Evolutionary conservation across 805 yeast genomes (phyloP), one percentile per base, ranked within the genome.

Genomic region (Alloascoidea africana): DNA sequence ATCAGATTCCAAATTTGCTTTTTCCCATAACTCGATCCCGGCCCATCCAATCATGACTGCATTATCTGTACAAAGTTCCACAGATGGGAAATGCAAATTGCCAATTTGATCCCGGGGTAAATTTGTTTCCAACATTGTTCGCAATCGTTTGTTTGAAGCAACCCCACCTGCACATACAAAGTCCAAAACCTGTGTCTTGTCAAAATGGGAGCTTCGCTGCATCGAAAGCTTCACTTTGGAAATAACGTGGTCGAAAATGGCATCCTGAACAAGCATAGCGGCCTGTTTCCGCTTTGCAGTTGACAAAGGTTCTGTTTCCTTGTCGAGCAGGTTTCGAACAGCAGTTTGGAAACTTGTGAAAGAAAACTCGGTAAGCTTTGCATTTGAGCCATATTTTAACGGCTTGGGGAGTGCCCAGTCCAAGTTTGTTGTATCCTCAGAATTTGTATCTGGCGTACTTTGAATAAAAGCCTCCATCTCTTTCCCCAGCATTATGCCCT

Each of bases 31-130:
- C 53, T 89, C 96, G 5, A 89, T 83, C 0, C 96, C 98, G 0
- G 97, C 94, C 76, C 93, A 84, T 1, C 96, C 98, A 38, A 91
- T 91, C 98, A 91, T 91, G 2, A 85, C 72, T 0, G 96, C 94
- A 54, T 91, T 91, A 51, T 91, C 98, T 0, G 96, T 85, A 52
- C 98, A 91, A 42, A 86, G 59, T 1, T 65, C 56, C 2, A 75
- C 60, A 15, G 71, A 74, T 0, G 96, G 95, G 47, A 75, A 84
- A 44, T 71, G 70, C 35, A 76, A 71, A 32, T 18, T 39, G 14
- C 36, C 6, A 2, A 36, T 39, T 5, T 37, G 27, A n/a, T n/a
- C n/a, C n/a, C n/a, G n/a, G 3, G 38, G 37, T 16, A 51, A 40
- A 1, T 18, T 18, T 2, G 33, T 52, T 46, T n/a, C 54, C 39